Conservation (phyloP, 2,329 filamentous ascomycete genomes). For the Emmonsiellopsis sp. region DNA sequence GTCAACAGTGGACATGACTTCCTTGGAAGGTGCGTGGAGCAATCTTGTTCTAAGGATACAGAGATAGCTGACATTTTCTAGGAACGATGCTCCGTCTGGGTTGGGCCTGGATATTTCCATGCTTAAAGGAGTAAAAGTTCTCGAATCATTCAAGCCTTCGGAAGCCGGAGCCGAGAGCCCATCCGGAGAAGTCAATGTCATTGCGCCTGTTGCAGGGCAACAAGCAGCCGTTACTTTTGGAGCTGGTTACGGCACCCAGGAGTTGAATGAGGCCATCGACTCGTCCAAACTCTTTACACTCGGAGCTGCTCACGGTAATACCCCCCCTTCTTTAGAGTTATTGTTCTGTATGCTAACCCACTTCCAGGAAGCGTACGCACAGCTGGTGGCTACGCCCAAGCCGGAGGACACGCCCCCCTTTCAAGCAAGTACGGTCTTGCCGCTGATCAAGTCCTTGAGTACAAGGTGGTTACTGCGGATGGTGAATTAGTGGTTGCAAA, state of each 20-base stretch:
- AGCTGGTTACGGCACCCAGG: background rate
- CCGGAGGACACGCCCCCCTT: conserved; percentile 51
- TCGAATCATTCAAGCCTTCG: conserved; percentile 1
- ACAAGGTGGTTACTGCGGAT: conserved; percentile 46
- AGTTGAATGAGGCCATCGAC: conserved; percentile 1
- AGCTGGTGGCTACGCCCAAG: conserved; percentile 52
- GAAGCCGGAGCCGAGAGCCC: conserved; percentile 3
- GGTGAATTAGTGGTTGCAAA: conserved; percentile 44
- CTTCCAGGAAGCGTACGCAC: conserved; percentile 38
- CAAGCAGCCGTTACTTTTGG: conserved; percentile 4
- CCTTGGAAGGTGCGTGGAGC: conserved; percentile 1
- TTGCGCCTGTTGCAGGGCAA: background rate
- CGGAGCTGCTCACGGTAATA: conserved; percentile 3
- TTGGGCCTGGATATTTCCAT: background rate
- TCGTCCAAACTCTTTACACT: background rate
- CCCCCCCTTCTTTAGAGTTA: background rate
- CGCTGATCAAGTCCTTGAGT: conserved; percentile 51
- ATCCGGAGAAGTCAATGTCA: background rate
- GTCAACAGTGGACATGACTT: conserved; percentile 4
- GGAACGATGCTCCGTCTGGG: conserved; percentile 2
- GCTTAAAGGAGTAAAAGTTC: background rate
- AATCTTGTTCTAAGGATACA: background rate
- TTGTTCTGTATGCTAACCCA: background rate
- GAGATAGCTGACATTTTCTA: background rate
- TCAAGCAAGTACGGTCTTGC: conserved; percentile 47